These are phyloP conservation scores for Cystobasidiaceae sp. DNA, from an alignment of 1,284 basidiomycete species.

Conservation along the genomic window DNA sequence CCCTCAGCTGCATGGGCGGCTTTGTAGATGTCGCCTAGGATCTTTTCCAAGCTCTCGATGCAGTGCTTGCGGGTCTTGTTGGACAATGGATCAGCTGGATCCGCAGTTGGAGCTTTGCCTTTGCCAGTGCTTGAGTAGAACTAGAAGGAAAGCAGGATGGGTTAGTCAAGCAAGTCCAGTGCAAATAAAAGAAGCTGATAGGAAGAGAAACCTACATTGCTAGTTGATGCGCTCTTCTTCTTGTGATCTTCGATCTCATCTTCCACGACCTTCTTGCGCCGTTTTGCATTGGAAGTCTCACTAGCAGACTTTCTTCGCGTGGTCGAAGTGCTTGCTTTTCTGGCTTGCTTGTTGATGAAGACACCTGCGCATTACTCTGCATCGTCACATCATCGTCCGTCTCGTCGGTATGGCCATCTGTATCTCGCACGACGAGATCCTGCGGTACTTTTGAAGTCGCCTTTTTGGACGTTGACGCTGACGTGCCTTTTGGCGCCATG, in stretches of 20 bases:
- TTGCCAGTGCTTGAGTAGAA: neutral
- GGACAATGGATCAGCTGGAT: neutral
- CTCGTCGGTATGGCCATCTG: too few species aligned
- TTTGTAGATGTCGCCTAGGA: constrained; percentile 3
- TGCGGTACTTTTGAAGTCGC: too few species aligned
- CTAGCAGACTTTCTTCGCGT: neutral
- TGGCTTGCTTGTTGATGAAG: too few species aligned
- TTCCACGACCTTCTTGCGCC: constrained; percentile 22
- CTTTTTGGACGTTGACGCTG: too few species aligned
- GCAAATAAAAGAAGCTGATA: too few species aligned
- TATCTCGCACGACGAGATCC: too few species aligned
- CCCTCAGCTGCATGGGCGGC: neutral
- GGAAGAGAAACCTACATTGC: neutral
- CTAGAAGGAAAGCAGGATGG: too few species aligned
- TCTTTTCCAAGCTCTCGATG: constrained; percentile 19
- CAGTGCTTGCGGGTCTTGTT: constrained; percentile 24
- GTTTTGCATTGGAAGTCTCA: neutral
- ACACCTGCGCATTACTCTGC: too few species aligned
- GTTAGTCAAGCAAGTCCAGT: too few species aligned
- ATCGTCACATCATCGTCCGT: too few species aligned
- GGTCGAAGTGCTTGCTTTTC: too few species aligned
- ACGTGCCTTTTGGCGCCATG: too few species aligned
- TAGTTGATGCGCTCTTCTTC: neutral
- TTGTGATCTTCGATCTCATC: constrained; percentile 24
- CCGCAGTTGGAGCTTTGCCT: neutral